Evolutionary conservation across 257 asterid genomes (phyloP), one percentile per base, ranked within the genome.

Genomic region (Lantana camara): DNA sequence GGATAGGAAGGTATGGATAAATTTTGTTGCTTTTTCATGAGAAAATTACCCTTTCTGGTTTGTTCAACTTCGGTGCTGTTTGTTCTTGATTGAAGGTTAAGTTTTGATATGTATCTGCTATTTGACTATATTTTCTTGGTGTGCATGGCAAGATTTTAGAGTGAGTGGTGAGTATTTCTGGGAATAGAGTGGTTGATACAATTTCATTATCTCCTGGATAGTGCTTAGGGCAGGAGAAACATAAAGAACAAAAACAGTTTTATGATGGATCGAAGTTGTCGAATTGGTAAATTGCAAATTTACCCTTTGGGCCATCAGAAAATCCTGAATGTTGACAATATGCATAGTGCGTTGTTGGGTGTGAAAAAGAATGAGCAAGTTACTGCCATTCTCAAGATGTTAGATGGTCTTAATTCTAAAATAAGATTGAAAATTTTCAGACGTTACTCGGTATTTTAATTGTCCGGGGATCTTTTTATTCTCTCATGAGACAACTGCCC

Each of bases 1-100:
- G 64, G 97, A 82, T 76, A 87, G 85, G 57, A 79, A 81, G 95
- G 98, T 86, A 67, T 63, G 34, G 7, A 73, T 27, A 68, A 29
- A 54, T 3, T 56, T 13, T 71, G 57, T 44, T 32, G 21, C 50
- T 40, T 23, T 40, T 37, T 51, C 5, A n/a, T 15, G 46, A 16
- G 49, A 50, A 66, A 57, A 48, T 62, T 32, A 51, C 41, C 40
- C 53, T 38, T 52, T 46, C 58, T 14, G 46, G 42, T 35, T 14
- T 40, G 4, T 23, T 29, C 4, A 3, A 27, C 32, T 27, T 27
- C 2, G 32, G 4, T 27, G 32, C 4, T 27, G 32, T 67, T n/a
- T 12, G 41, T 52, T 62, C 38, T 52, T 59, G 34, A 60, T 60
- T 35, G 19, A 17, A 13, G 62, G 58, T 9, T 67, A 30, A 16